These are phyloP conservation scores for Cucumis cinereus DNA, from an alignment of 306 rosid genomes.

Conservation along the genomic window DNA sequence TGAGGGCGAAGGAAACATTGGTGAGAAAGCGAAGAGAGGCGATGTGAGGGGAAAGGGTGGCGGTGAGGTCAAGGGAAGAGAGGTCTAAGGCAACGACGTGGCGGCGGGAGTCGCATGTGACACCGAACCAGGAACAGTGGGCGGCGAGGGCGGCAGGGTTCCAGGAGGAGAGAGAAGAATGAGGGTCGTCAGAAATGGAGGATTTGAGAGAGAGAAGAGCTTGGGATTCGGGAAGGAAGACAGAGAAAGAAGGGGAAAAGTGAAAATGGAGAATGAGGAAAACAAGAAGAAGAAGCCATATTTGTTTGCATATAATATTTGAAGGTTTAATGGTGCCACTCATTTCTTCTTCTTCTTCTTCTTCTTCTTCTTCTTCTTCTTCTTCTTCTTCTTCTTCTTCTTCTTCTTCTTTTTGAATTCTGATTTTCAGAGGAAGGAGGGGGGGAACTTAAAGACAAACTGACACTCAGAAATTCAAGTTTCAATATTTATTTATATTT, in stretches of 20 bases:
- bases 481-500: too few relatives aligned
- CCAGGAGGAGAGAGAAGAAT: constrained; percentile 26
- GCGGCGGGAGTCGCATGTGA: background rate
- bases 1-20: constrained; percentile 40
- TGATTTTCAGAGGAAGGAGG: too few relatives aligned
- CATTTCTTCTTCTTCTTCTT: too few relatives aligned
- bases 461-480: too few relatives aligned
- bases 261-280: constrained; percentile 1
- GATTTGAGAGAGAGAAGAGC: constrained; percentile 54
- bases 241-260: constrained; percentile 10
- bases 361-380: too few relatives aligned
- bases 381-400: too few relatives aligned
- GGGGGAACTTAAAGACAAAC: too few relatives aligned
- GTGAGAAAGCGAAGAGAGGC: constrained; percentile 46
- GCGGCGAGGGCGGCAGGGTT: background rate
- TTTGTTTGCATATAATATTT: background rate
- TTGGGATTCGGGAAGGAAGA: constrained; percentile 28
- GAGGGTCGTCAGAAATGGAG: constrained; percentile 38
- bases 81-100: constrained; percentile 5
- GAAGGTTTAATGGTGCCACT: background rate
- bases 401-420: too few relatives aligned
- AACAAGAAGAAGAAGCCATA: background rate
- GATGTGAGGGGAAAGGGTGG: constrained; percentile 34
- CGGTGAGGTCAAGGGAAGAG: constrained; percentile 40
- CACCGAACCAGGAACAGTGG: background rate